Evolutionary conservation across 2,329 filamentous ascomycete species (phyloP), one percentile per base, ranked within the genome.

Genomic region (Tympanopsis confertula): DNA sequence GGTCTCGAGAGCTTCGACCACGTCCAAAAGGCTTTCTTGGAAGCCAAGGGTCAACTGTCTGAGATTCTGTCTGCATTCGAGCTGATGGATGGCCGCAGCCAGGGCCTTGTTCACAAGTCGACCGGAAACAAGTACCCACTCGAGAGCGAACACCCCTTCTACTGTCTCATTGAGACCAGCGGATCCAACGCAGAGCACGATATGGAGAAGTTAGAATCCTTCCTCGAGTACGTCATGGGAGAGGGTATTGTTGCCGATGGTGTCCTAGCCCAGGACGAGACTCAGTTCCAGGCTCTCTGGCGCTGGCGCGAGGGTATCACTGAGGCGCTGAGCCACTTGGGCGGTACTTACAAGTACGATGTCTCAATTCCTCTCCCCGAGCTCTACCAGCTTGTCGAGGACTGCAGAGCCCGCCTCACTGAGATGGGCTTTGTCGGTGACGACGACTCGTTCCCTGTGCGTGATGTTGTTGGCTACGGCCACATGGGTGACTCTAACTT

Each of bases 41-140:
- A 89, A 58, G 89, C 91, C 38, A 96, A 95, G 67, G 69, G 70
- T 28, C 85, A 94, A 55, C 75, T 98, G 1, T 86, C 83, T 1
- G 91, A 98, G 62, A 96, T 98, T 49, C 71, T 98, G 4, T 96
- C 89, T 3, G 91, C 91, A 0, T 98, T 98, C 55, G 91, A 98
- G 65, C 70, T 98, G 45, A 98, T 98, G 89, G 91, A 98, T 49
- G 77, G 74, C 14, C 69, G 77, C 44, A 89, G 78, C 44, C 91
- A 96, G 61, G 67, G 77, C 43, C 65, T 94, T 28, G 86, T 94
- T 28, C 69, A 77, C 39, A 64, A 70, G 38, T 82, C 87, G 24
- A 86, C 82, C 10, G 78, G 79, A 19, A 83, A 82, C 52, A 85
- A 82, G 53, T 70, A 78, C 40, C 91, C 91, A 1, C 68, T 98